Base-by-base conservation (phyloP, 441 rosid genomes). In the Croton laevigatus region DNA sequence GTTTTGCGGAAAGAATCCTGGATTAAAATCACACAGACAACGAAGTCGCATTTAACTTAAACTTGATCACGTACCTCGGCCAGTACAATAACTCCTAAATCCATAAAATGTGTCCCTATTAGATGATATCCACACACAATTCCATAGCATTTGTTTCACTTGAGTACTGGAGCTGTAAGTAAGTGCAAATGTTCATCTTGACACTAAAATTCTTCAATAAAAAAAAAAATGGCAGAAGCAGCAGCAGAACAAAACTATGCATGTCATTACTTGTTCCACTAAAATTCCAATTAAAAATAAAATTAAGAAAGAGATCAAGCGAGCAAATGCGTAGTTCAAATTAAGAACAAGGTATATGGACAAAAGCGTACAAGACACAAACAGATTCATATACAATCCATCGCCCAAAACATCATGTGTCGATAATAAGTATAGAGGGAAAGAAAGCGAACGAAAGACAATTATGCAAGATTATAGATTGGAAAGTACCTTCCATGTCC, bases 71-170 rank as follows among this genome's bases (percentile, higher is more conserved):
- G 65, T 85, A 92, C 97, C 96, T 83, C 81, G 49, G 3, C 75
- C 70, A 71, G 89, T 80, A 81, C 93, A 92, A 81, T 78, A 89
- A 23, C 88, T 79, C 83, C 86, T 82, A 89, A 80, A 84, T 81
- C 88, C 88, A 83, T 79, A 75, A 67, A 69, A 62, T 59, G 81
- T 72, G 74, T 80, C 83, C 84, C 76, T 85, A 91, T 66, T 71
- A 34, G 84, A 77, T 12, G 89, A 79, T 61, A 82, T 66, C 57
- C 82, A 81, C 75, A 77, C 78, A 77, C 42, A 80, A 81, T 62
- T 73, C 76, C 69, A 75, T 68, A 73, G 62, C 80, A 80, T 80
- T 62, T 71, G 73, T 76, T 79, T 78, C n/a, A 38, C 80, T 81
- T 27, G 85, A 71, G 78, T 78, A 78, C 78, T 58, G 64, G 75